A percentile compares a stretch with the other conserved stretches of the same genome.
Conservation (phyloP, 2,329 filamentous ascomycete genomes). For the Sporothrix protearum region DNA sequence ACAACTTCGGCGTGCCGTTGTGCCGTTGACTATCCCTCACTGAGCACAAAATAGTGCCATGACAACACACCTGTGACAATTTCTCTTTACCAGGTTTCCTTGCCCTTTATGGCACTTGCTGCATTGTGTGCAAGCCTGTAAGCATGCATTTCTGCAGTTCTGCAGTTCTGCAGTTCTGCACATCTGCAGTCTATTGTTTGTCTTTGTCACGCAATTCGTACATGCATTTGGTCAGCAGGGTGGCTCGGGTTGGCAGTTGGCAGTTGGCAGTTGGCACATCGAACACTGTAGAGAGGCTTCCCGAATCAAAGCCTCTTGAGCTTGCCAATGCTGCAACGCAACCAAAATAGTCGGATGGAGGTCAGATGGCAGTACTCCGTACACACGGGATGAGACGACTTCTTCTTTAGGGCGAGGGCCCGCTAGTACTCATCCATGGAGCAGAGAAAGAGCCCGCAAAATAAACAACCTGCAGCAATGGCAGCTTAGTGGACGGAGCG, state of each 20-base stretch:
- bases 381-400: too few species aligned
- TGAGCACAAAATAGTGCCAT: background rate
- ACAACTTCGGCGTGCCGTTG: background rate
- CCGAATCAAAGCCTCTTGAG: background rate
- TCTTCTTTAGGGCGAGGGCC: background rate
- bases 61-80: background rate
- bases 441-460: background rate
- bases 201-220: constrained; percentile 5
- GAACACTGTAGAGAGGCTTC: background rate
- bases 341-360: background rate
- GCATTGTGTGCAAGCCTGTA: too few species aligned
- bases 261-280: too few species aligned
- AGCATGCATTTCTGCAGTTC: too few species aligned
- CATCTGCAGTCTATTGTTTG: background rate
- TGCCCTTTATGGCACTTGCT: background rate
- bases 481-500: background rate
- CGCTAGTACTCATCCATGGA: background rate
- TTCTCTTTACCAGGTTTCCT: background rate
- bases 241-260: background rate
- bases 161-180: background rate
- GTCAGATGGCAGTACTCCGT: constrained; percentile 14
- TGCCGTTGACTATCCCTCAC: background rate
- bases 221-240: background rate
- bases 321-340: background rate
- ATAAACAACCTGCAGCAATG: background rate